Conservation (phyloP, 2,329 filamentous ascomycete genomes). For the Aspergillus hiratsukae region DNA sequence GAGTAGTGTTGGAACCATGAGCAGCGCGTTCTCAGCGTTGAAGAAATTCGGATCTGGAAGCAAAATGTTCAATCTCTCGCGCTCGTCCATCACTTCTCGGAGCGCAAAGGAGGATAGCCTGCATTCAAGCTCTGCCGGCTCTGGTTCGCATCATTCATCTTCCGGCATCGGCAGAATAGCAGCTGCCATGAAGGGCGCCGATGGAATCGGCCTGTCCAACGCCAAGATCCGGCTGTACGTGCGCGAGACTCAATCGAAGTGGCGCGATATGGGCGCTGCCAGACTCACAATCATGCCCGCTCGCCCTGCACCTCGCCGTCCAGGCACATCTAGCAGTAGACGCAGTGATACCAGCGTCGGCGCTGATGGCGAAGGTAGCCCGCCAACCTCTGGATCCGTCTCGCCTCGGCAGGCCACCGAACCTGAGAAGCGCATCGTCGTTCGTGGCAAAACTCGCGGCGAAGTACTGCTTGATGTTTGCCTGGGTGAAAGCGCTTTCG, state of each 20-base stretch:
- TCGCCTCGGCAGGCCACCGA: conserved; percentile 52
- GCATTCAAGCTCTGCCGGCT: conserved; percentile 54
- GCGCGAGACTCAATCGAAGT: conserved; percentile 69
- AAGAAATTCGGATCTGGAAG: conserved; percentile 68
- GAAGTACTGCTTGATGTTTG: conserved; percentile 75
- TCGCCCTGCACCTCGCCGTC: conserved; percentile 29
- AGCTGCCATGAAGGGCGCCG: conserved; percentile 47
- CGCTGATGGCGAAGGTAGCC: conserved; percentile 21
- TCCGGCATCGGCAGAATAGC: conserved; percentile 52
- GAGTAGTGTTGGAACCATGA: conserved; percentile 70
- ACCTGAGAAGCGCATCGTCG: conserved; percentile 78
- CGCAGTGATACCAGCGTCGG: conserved; percentile 23
- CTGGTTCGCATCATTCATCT: conserved; percentile 45
- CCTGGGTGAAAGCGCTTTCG: conserved; percentile 77
- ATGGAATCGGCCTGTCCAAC: conserved; percentile 63
- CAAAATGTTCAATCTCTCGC: conserved; percentile 75
- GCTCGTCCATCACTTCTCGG: conserved; percentile 65
- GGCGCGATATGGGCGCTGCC: conserved; percentile 87
- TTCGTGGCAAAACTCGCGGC: conserved; percentile 64
- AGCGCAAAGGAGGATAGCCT: conserved; percentile 49
- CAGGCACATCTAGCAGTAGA: conserved; percentile 50
- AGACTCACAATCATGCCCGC: conserved; percentile 72
- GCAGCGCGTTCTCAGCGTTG: conserved; percentile 72
- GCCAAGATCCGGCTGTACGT: conserved; percentile 83
- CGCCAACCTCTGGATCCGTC: conserved; percentile 26